A percentile compares a stretch with the other conserved stretches of the same genome.
These are phyloP conservation scores for Aspergillus jensenii DNA, from an alignment of 2,329 filamentous ascomycete species.

Conservation along the genomic window DNA sequence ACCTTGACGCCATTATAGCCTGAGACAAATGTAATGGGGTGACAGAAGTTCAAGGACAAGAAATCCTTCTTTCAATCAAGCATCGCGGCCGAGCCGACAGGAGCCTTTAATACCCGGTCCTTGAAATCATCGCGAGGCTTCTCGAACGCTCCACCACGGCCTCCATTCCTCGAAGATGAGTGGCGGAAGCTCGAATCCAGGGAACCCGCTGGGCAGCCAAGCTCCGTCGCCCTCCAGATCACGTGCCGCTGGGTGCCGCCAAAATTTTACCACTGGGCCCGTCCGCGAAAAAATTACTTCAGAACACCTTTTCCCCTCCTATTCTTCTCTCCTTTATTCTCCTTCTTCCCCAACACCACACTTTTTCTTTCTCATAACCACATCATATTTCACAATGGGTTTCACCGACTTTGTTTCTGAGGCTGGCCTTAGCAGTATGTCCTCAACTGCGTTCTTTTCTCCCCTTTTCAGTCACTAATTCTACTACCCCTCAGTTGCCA, in stretches of 20 bases:
- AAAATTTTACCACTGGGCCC: conserved; percentile 23
- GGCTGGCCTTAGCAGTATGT: conserved; percentile 60
- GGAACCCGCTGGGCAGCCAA: conserved; percentile 22
- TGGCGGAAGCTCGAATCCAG: conserved; percentile 31
- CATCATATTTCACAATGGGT: conserved; percentile 54
- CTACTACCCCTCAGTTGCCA: conserved; percentile 42
- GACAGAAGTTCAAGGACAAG: background rate
- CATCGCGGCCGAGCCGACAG: background rate
- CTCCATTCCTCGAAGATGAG: conserved; percentile 18
- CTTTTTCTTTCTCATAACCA: conserved; percentile 20
- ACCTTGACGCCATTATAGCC: conserved; percentile 33
- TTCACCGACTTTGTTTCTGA: conserved; percentile 67
- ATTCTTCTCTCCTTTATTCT: conserved; percentile 28
- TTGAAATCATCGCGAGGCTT: conserved; percentile 20
- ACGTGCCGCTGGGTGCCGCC: conserved; percentile 28
- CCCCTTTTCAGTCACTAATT: conserved; percentile 29
- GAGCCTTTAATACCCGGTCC: conserved; percentile 14
- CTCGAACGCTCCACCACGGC: conserved; percentile 36
- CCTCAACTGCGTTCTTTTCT: conserved; percentile 22
- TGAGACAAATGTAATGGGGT: background rate
- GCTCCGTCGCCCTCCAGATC: conserved; percentile 30
- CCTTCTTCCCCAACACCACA: conserved; percentile 14
- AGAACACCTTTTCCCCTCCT: conserved; percentile 32
- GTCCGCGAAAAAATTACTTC: conserved; percentile 29
- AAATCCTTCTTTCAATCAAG: background rate